Evolutionary conservation across 2,329 filamentous ascomycete genomes (phyloP).

Genomic region (Fusarium kyushuense): DNA sequence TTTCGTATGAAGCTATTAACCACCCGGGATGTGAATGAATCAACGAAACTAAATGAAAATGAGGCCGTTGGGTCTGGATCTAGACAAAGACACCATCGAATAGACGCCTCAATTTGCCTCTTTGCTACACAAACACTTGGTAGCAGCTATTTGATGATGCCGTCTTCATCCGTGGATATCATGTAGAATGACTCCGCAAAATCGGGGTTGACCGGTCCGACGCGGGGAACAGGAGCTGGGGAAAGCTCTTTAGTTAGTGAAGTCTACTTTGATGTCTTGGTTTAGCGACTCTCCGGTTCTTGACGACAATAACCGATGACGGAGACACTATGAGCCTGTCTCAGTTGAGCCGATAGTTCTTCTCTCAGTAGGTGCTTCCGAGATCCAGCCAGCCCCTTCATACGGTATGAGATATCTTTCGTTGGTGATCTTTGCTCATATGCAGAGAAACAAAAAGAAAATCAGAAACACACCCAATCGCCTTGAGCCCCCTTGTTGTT

Average conservation of each 20-base stretch:
- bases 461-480: conserved; percentile 27
- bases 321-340: conserved; percentile 21
- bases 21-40: conserved; percentile 42
- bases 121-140: conserved; percentile 15
- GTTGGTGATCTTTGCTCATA: neutral
- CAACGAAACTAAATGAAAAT: conserved; percentile 7
- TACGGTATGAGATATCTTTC: conserved; percentile 1
- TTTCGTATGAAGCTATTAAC: conserved; percentile 32
- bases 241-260: conserved; percentile 18
- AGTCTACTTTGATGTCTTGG: conserved; percentile 1
- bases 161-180: conserved; percentile 28
- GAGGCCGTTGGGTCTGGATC: conserved; percentile 16
- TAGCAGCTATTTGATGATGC: neutral
- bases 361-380: conserved; percentile 10
- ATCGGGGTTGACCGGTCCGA: conserved; percentile 30
- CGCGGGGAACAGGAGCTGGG: conserved; percentile 25
- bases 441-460: neutral
- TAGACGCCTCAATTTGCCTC: conserved; percentile 34
- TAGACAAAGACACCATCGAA: neutral
- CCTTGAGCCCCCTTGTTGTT: conserved; percentile 9
- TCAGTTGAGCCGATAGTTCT: conserved; percentile 14
- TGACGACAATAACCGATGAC: conserved; percentile 24
- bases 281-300: conserved; percentile 3
- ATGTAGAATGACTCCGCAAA: conserved; percentile 21
- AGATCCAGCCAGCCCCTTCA: conserved; percentile 1